Evolutionary conservation across 2,329 filamentous ascomycete species (phyloP).

Genomic region (Aspergillus ochraceus): DNA sequence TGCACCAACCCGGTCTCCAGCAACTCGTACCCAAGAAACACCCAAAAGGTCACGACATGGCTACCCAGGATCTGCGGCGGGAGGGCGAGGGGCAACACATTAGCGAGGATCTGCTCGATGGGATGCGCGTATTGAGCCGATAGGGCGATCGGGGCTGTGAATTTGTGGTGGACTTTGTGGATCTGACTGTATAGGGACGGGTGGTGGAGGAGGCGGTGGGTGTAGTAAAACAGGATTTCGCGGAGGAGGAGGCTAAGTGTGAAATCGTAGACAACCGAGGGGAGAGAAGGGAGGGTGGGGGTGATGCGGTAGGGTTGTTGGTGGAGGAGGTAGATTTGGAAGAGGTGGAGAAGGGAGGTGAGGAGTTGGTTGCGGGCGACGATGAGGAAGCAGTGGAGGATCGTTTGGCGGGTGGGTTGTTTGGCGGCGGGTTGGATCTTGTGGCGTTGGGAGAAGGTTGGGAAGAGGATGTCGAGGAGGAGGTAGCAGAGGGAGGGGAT

Average conservation of each 20-base stretch:
- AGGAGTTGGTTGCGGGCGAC: conserved; percentile 52
- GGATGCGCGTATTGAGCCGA: conserved; percentile 60
- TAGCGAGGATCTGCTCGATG: conserved; percentile 57
- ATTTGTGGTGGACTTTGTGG: conserved; percentile 59
- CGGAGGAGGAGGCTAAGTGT: conserved; percentile 44
- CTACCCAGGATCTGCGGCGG: conserved; percentile 49
- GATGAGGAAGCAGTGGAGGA: conserved; percentile 45
- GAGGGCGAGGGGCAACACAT: conserved; percentile 53
- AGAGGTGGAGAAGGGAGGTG: conserved; percentile 36
- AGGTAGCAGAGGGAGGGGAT: conserved; percentile 40
- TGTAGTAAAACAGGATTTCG: conserved; percentile 58
- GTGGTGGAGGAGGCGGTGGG: conserved; percentile 55
- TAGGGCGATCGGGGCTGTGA: conserved; percentile 57
- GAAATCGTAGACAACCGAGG: conserved; percentile 45
- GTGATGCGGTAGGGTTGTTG: conserved; percentile 42
- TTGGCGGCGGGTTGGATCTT: conserved; percentile 56
- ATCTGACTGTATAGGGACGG: conserved; percentile 51
- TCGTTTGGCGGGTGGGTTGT: conserved; percentile 50
- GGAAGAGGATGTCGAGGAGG: conserved; percentile 46
- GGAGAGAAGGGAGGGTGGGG: conserved; percentile 35
- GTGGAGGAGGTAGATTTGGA: conserved; percentile 16
- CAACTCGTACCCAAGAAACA: conserved; percentile 51
- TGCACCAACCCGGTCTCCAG: conserved; percentile 57
- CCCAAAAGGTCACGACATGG: conserved; percentile 56
- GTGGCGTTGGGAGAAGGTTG: conserved; percentile 51